Percentiles rank a stretch among this genome's conserved stretches.
phyloP scores from a whole-genome alignment of 495 filamentous ascomycete genomes.

The Penicillium antarcticum region DNA sequence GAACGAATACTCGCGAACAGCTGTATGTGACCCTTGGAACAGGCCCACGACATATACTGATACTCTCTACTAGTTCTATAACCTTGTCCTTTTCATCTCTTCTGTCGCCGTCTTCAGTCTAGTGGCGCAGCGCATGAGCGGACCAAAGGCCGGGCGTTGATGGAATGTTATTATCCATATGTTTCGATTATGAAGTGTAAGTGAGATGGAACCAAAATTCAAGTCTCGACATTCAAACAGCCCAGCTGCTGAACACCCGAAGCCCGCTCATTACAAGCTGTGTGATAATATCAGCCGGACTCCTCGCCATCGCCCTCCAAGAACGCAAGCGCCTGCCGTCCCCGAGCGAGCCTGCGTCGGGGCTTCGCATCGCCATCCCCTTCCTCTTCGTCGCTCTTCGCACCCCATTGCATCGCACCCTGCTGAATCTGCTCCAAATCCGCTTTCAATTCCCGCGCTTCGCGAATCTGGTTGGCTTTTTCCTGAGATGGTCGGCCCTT shows the following conservation, averaged over 20 bases:
- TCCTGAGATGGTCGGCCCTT: conserved; percentile 78
- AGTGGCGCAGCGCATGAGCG: conserved; percentile 72
- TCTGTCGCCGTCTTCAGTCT: conserved; percentile 92
- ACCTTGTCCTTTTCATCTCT: conserved; percentile 91
- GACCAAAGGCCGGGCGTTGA: conserved; percentile 38
- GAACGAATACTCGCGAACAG: conserved; percentile 87
- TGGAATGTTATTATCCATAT: neutral
- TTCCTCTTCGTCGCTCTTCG: conserved; percentile 32
- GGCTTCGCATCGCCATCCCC: conserved; percentile 35
- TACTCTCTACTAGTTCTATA: conserved; percentile 79
- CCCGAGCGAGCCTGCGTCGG: conserved; percentile 38
- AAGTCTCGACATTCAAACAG: neutral
- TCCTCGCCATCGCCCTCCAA: conserved; percentile 52
- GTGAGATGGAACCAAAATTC: neutral
- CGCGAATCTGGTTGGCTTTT: conserved; percentile 82
- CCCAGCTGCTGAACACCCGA: conserved; percentile 1
- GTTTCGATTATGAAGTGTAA: neutral
- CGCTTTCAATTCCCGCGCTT: conserved; percentile 72
- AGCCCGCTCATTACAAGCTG: neutral
- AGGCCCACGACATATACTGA: neutral
- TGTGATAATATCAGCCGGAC: conserved; percentile 40
- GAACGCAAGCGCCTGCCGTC: conserved; percentile 52
- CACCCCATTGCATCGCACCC: conserved; percentile 75
- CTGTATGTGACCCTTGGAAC: conserved; percentile 48
- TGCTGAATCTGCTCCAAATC: conserved; percentile 81